A percentile compares a stretch with the other conserved stretches of the same genome.
These are phyloP conservation scores for Syzygium grande DNA, from an alignment of 345 rosid species.

Conservation along the genomic window DNA sequence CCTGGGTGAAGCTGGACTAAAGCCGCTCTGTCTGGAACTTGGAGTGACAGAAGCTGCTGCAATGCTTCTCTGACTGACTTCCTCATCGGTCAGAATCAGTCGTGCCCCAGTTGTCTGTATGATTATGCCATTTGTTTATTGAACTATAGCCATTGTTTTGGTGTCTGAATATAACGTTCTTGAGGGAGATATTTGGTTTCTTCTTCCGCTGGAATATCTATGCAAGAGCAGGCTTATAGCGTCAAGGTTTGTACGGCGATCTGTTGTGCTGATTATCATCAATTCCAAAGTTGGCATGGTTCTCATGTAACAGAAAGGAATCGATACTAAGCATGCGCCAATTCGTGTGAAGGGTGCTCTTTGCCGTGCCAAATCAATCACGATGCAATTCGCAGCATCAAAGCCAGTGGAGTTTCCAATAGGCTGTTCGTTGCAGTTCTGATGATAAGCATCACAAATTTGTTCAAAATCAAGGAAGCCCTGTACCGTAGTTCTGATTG, in stretches of 20 bases:
- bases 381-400: neutral
- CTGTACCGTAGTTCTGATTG: neutral
- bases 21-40: conserved; percentile 53
- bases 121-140: neutral
- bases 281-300: neutral
- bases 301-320: neutral
- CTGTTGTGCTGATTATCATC: neutral
- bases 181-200: neutral
- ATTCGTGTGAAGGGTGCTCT: neutral
- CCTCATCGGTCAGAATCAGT: neutral
- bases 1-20: conserved; percentile 64
- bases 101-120: neutral
- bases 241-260: neutral
- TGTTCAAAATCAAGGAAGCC: neutral
- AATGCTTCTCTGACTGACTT: conserved; percentile 23
- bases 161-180: neutral
- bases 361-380: neutral
- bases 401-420: neutral
- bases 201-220: neutral
- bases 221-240: neutral
- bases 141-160: neutral
- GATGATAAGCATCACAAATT: neutral
- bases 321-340: neutral
- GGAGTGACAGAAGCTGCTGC: conserved; percentile 50
- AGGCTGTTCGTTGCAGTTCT: neutral